Conservation (phyloP, 2,329 filamentous ascomycete species). For the Albophoma yamanashiensis region DNA sequence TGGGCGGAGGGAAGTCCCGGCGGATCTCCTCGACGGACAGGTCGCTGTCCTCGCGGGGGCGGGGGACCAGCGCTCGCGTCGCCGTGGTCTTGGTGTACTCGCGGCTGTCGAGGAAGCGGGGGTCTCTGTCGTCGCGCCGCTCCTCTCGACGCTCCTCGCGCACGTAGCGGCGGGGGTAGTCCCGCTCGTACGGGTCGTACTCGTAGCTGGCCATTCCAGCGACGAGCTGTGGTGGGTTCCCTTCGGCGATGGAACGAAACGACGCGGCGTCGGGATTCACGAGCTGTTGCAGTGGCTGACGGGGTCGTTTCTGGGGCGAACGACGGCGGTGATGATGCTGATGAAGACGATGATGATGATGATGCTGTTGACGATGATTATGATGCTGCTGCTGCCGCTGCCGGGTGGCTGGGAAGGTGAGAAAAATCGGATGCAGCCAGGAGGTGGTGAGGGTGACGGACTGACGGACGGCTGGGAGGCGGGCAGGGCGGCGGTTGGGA, state of each 20-base stretch:
- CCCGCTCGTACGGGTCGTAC: constrained; percentile 46
- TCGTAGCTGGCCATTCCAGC: constrained; percentile 37
- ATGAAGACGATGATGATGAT: no score
- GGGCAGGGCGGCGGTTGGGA: no score
- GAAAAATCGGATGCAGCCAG: neutral
- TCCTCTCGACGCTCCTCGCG: constrained; percentile 46
- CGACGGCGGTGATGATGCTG: neutral
- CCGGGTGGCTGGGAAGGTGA: neutral
- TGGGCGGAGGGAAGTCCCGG: constrained; percentile 73
- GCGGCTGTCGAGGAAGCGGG: constrained; percentile 42
- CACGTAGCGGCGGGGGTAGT: constrained; percentile 40
- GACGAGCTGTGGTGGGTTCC: neutral
- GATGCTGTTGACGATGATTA: neutral
- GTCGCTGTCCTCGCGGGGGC: constrained; percentile 61
- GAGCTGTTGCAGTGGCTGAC: neutral
- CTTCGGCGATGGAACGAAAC: neutral
- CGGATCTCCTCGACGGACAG: constrained; percentile 71
- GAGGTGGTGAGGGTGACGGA: neutral
- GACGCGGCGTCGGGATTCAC: neutral
- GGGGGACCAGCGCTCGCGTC: constrained; percentile 44
- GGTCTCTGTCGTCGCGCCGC: constrained; percentile 37
- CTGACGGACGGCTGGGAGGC: neutral
- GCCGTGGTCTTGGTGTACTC: constrained; percentile 36
- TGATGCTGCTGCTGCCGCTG: neutral
- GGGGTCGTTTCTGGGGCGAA: neutral